Base-by-base conservation (phyloP, 805 yeast genomes). In the Nakazawaea holstii region DNA sequence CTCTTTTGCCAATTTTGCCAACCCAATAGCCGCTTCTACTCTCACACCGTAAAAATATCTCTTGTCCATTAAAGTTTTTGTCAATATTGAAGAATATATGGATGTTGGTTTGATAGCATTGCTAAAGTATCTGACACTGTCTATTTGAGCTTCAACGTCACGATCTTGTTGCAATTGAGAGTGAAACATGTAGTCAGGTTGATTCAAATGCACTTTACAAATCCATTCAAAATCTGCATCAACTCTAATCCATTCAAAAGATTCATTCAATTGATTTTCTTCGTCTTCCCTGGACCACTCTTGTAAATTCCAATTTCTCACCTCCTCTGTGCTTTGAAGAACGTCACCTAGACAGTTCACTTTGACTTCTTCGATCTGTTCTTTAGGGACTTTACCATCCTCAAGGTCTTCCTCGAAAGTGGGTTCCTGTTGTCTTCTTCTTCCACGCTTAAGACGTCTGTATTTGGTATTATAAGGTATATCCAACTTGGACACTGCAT, bases 161-260 rank as follows among this genome's bases (percentile, higher is more conserved):
- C 97, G 70, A 65, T 94, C 99, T 60, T 90, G 95, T 55, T 87
- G 94, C 29, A 94, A 67, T 59, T 94, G 99, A 0, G 98, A 87
- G 1, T 89, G 87, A 61, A 78, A 94, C 97, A 94, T 94, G 59
- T 89, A 86, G 57, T 90, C 97, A 0, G 96, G 95, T 64, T 91
- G 97, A 55, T 83, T 87, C 31, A 94, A 79, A 49, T 80, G 74
- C 20, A 88, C 71, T 54, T 78, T 79, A 51, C 95, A 88, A 43
- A 94, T 84, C 99, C 99, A 94, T 62, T 94, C 99, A 58, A 84
- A 87, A 62, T 94, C 99, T 0, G 97, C 91, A 66, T 94, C 99
- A n/a, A 92, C 87, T 56, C 99, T 74, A 35, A 94, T 74, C 99
- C 99, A 94, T 58, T 94, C 99, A 65, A 90, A 94, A 0, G 97